Evolutionary conservation across 2,329 filamentous ascomycete genomes (phyloP), one percentile per base, ranked within the genome.

Genomic region (Trichoderma sp.): DNA sequence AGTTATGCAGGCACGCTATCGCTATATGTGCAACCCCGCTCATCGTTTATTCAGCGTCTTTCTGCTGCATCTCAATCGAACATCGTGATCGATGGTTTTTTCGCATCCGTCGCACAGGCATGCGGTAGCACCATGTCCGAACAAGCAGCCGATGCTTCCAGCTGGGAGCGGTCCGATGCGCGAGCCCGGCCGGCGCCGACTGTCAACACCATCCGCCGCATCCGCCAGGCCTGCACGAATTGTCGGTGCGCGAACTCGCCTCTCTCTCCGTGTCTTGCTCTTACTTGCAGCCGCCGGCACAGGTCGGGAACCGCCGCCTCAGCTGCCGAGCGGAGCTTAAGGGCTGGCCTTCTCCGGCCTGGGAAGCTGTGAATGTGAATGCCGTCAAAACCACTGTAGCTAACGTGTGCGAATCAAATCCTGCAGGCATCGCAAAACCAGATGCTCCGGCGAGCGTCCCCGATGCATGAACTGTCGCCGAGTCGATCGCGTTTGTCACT

Each of bases 401-500:
- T 72, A 31, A 64, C 59, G 21, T 38, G 63, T 73, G 59, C 50
- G 60, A 38, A 16, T 35, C 9, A 24, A 24, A 29, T 1, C 27
- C 60, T 73, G 4, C 60, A 73, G 71, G 29, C 71, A 73, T 65
- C 71, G 71, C 71, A 73, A 73, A 33, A 73, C 71, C 14, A 73
- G 71, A 21, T 73, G 71, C 9, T 73, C 71, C 14, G 71, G 71
- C 41, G 71, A 73, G 41, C 71, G 71, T 1, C 71, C 71, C 14
- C 45, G 71, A 38, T 73, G 71, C 71, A 65, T 73, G 60, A 73
- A 73, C 21, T 73, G 71, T 18, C 71, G 71, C n/a, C 71, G 71
- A 73, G 71, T 73, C 60, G 71, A 73, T 73, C 71, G 71, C 71
- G 71, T 73, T 29, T 73, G 71, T 56, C 71, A 73, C 71, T 73